Conservation (phyloP, 352 stramenopile genomes). For the Plasmopara halstedii region DNA sequence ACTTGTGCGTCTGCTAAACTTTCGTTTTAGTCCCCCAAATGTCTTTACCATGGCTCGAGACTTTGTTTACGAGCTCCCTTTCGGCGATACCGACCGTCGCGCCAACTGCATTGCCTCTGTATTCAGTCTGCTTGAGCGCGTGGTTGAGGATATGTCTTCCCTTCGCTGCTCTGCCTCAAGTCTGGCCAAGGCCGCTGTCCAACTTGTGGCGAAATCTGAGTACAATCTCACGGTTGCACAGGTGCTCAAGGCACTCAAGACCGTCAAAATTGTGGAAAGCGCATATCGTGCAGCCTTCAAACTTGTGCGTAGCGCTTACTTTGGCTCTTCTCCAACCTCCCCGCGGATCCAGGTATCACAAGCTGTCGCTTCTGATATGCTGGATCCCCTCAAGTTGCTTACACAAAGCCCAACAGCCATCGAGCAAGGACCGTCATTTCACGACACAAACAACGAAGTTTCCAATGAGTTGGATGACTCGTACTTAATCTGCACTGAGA, state of each 20-base stretch:
- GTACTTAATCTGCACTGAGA: constrained; percentile 26
- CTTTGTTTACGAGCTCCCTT: constrained; percentile 37
- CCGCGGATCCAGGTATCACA: constrained; percentile 8
- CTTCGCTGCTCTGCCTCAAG: constrained; percentile 33
- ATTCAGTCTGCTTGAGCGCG: constrained; percentile 32
- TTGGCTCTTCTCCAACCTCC: constrained; percentile 1
- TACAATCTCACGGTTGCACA: constrained; percentile 21
- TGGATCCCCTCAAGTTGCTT: constrained; percentile 20
- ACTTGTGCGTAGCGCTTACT: constrained; percentile 28
- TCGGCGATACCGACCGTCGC: constrained; percentile 11
- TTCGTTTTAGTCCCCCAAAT: constrained; percentile 62
- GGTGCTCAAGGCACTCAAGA: constrained; percentile 17
- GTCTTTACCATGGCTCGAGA: constrained; percentile 58
- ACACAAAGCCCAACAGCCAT: constrained; percentile 28
- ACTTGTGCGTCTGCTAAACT: constrained; percentile 45
- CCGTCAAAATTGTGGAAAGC: constrained; percentile 14
- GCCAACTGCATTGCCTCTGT: constrained; percentile 27
- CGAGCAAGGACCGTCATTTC: constrained; percentile 12
- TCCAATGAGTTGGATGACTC: constrained; percentile 10
- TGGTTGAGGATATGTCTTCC: constrained; percentile 27
- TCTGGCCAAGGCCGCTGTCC: constrained; percentile 36
- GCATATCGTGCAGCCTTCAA: constrained; percentile 28
- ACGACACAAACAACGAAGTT: constrained; percentile 5
- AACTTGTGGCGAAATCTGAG: constrained; percentile 35
- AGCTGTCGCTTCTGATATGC: constrained; percentile 11